Evolutionary conservation across 73 alveolate genomes (phyloP).

Genomic region (Strombidium stylifer): DNA sequence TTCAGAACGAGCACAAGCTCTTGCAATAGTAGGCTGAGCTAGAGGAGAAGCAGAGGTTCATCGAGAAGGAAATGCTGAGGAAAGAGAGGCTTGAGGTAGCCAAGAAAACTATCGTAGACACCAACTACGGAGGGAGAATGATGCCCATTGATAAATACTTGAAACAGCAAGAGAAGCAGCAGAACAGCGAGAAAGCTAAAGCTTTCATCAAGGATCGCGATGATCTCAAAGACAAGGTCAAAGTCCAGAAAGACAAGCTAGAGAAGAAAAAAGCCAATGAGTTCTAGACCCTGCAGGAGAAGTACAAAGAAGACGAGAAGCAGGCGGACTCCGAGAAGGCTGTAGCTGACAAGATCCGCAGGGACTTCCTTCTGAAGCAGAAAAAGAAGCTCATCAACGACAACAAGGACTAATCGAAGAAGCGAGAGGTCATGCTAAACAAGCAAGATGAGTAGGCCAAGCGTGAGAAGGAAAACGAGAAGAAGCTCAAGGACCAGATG

Average conservation of each 20-base stretch:
- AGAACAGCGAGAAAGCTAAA: slow-evolving; percentile 21
- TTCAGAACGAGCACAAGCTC: slow-evolving; percentile 27
- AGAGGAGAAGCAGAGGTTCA: slow-evolving; percentile 25
- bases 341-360: slow-evolving; percentile 3
- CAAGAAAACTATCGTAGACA: slow-evolving; percentile 17
- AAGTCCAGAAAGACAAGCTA: slow-evolving; percentile 9
- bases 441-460: neutral
- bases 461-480: slow-evolving; percentile 27
- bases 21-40: slow-evolving; percentile 23
- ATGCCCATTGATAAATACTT: slow-evolving; percentile 3
- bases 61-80: slow-evolving; percentile 1
- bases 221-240: neutral
- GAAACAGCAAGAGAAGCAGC: slow-evolving; percentile 23
- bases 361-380: slow-evolving; percentile 35
- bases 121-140: slow-evolving; percentile 12
- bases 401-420: neutral
- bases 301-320: slow-evolving; percentile 24
- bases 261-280: slow-evolving; percentile 11
- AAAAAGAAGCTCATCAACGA: slow-evolving; percentile 29
- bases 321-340: slow-evolving; percentile 5
- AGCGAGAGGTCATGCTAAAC: slow-evolving; percentile 19
- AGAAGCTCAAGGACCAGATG: slow-evolving; percentile 26
- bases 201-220: neutral
- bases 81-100: slow-evolving; percentile 27
- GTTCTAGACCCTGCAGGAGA: slow-evolving; percentile 1